Base-by-base conservation (phyloP, 345 rosid species). In the Acer yangbiense region DNA sequence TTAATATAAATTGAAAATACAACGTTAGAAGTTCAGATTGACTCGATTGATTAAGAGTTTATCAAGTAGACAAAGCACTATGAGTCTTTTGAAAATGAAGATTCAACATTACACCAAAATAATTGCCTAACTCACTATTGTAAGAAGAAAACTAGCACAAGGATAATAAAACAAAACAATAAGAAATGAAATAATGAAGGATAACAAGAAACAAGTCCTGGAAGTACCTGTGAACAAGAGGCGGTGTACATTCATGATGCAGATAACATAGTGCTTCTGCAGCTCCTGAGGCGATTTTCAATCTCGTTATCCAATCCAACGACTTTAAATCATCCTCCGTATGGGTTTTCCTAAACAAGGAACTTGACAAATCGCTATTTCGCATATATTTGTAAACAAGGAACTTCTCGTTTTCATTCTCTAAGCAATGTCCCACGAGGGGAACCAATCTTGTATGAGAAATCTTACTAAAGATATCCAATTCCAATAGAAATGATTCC, bases 261-360 rank as follows among this genome's bases (percentile, higher is more conserved):
- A 97, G 86, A 85, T 87, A 89, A 70, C 90, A 85, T 43, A 97
- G 84, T 77, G 86, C 98, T 83, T 97, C 99, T 1, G 99, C 98
- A 27, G 97, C 94, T 83, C 98, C 99, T 68, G 84, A 90, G 72
- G 98, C 99, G 71, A 97, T 90, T 80, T 97, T 97, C 81, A 97
- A 83, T 86, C 99, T 92, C 60, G 97, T 97, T 62, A 97, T 97
- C 99, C 99, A 97, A 86, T 94, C 98, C 85, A 97, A 78, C 71
- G 99, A 93, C 78, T 91, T 89, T 80, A 94, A 85, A 35, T 90
- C 97, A 76, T 88, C 96, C 63, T 91, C 96, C 7, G 80, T 73
- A 55, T 80, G 81, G 1, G 83, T 84, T 83, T 93, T 91, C 86
- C 88, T 86, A 79, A 82, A 90, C 81, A 97, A 88, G 58, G 98